Evolutionary conservation across 2,329 filamentous ascomycete species (phyloP).

Genomic region (Pseudogymnoascus sp.): DNA sequence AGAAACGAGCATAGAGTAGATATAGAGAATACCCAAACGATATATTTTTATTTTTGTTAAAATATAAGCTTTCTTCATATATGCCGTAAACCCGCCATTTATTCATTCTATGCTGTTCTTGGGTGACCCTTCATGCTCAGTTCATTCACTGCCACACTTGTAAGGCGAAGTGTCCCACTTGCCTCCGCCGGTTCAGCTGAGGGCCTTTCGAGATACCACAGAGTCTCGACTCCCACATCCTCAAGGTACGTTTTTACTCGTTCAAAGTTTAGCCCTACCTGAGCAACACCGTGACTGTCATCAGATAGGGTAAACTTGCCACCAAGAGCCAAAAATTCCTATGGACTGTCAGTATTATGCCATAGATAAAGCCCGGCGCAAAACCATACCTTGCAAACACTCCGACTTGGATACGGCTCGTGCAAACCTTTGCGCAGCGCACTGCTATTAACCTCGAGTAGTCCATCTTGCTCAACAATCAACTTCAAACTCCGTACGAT

Average conservation of each 20-base stretch:
- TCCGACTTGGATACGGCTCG: slow-evolving; percentile 79
- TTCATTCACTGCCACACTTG: not conserved
- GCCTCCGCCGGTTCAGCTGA: not conserved
- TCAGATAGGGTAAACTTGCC: slow-evolving; percentile 88
- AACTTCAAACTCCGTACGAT: slow-evolving; percentile 67
- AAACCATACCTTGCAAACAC: slow-evolving; percentile 63
- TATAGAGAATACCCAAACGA: not conserved
- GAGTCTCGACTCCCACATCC: slow-evolving; percentile 53
- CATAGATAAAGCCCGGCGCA: slow-evolving; percentile 6
- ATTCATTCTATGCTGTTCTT: not conserved
- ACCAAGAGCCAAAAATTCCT: slow-evolving; percentile 65
- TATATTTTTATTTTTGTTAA: not conserved
- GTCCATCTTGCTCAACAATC: slow-evolving; percentile 65
- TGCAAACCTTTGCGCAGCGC: slow-evolving; percentile 81
- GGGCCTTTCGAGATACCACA: slow-evolving; percentile 38
- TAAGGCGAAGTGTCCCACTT: not conserved
- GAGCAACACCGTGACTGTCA: slow-evolving; percentile 83
- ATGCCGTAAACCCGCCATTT: not conserved
- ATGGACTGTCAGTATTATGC: slow-evolving; percentile 4
- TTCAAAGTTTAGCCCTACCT: slow-evolving; percentile 79
- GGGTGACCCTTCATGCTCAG: not conserved
- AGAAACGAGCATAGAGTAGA: not conserved
- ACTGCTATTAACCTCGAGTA: slow-evolving; percentile 85
- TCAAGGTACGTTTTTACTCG: slow-evolving; percentile 64
- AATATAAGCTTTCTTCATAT: not conserved